Conservation (phyloP, 805 yeast genomes). For the Myxozyma nipponensis region DNA sequence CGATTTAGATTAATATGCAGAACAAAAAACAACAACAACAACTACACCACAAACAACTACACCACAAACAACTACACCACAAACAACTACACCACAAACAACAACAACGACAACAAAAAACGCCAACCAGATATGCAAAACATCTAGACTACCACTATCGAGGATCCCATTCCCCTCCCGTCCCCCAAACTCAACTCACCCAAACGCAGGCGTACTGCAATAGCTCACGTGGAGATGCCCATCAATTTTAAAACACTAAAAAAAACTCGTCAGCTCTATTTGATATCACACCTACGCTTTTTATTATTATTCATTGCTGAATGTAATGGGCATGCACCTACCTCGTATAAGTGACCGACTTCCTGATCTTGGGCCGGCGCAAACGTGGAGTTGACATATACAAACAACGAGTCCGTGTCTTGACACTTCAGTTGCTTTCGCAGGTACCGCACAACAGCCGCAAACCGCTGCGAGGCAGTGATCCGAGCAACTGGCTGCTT, state of each 20-base stretch:
- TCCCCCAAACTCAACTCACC: conserved; percentile 22
- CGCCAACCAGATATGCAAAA: not conserved
- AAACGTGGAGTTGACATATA: conserved; percentile 41
- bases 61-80: too few relatives aligned
- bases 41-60: too few relatives aligned
- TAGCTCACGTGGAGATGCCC: conserved; percentile 35
- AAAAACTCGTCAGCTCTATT: too few relatives aligned
- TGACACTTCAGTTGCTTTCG: conserved; percentile 38
- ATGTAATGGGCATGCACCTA: conserved; percentile 11
- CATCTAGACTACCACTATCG: too few relatives aligned
- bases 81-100: too few relatives aligned
- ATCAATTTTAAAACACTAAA: conserved; percentile 31
- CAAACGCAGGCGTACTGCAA: conserved; percentile 39
- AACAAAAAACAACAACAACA: too few relatives aligned
- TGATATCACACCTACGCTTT: too few relatives aligned
- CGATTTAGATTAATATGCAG: too few relatives aligned
- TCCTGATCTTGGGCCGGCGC: conserved; percentile 41
- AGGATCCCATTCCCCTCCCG: too few relatives aligned
- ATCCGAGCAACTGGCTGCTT: conserved; percentile 47
- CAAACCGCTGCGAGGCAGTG: conserved; percentile 44
- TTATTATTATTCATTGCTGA: too few relatives aligned
- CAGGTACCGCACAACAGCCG: conserved; percentile 45
- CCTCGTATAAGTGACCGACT: conserved; percentile 34
- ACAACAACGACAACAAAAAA: not conserved
- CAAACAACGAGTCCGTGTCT: conserved; percentile 37